Base-by-base conservation (phyloP, 257 asterid genomes). In the Forsythia viridissima region DNA sequence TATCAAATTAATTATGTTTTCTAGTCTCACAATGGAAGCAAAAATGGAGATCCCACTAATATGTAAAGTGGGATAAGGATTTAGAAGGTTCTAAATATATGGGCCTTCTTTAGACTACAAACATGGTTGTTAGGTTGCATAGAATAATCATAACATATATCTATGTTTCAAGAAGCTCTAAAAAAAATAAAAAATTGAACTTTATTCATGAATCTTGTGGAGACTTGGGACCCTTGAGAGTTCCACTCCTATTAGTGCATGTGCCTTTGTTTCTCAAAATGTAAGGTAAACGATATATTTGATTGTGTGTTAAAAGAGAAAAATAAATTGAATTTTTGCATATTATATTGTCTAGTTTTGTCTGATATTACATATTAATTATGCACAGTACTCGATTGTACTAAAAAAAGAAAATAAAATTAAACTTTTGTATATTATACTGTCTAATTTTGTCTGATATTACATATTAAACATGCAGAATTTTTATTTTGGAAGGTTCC, bases 41-140 rank as follows among this genome's bases (percentile, higher is more conserved):
- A 37, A 46, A 9, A 36, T 57, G 10, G 43, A 39, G 36, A 38
- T 51, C 15, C 81, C 70, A 77, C 80, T 70, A 68, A 18, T 9
- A 66, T 55, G 37, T 13, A 9, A 3, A 6, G 2, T 3, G 0
- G 69, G 48, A 37, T 37, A 7, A 24, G 52, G 73, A 70, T 10
- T 70, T n/a, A 9, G 11, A 44, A 4, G 36, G 51, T 44, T 55
- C 40, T 20, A 8, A 21, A 42, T 39, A 71, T 11, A 21, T 11
- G 34, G 34, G 1, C 34, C 34, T 30, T 30, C 34, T 30, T 30
- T 30, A 30, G 34, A 30, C 34, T 30, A 30, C 34, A 30, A 30
- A 30, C 34, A 30, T 30, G 51, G 51, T n/a, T 21, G 39, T 40
- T 15, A n/a, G 78, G 44, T 44, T 18, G 74, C 41, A 44, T 13